A percentile compares a stretch with the other conserved stretches of the same genome.
These are phyloP conservation scores for Artomyces pyxidatus DNA, from an alignment of 768 basidiomycete genomes.

Conservation along the genomic window DNA sequence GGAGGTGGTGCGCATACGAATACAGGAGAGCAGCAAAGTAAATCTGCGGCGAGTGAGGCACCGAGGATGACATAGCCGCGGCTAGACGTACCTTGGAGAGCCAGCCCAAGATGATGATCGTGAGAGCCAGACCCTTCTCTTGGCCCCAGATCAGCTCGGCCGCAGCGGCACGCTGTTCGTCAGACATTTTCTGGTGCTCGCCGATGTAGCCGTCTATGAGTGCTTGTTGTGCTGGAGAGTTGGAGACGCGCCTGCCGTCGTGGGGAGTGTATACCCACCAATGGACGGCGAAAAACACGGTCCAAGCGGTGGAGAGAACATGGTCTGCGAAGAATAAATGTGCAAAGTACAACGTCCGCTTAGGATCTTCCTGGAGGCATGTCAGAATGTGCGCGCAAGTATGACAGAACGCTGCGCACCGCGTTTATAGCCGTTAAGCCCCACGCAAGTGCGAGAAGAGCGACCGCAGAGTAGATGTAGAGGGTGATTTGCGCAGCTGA, in stretches of 20 bases:
- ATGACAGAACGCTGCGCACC: constrained; percentile 39
- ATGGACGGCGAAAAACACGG: constrained; percentile 78
- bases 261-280: constrained; percentile 95
- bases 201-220: constrained; percentile 52
- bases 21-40: constrained; percentile 89
- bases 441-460: constrained; percentile 76
- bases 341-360: constrained; percentile 79
- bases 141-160: constrained; percentile 83
- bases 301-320: constrained; percentile 82
- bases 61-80: neutral
- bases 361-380: constrained; percentile 73
- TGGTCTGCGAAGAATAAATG: constrained; percentile 93
- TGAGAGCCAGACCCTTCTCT: constrained; percentile 76
- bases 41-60: constrained; percentile 40
- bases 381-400: constrained; percentile 2
- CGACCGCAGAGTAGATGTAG: constrained; percentile 87
- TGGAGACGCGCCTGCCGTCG: constrained; percentile 72
- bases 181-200: constrained; percentile 43
- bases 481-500: constrained; percentile 87
- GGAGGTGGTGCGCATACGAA: constrained; percentile 89
- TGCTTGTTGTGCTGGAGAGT: constrained; percentile 84
- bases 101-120: constrained; percentile 80
- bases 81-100: constrained; percentile 62
- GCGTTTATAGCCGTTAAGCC: constrained; percentile 80
- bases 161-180: constrained; percentile 57